phyloP scores from a whole-genome alignment of 1,284 basidiomycete genomes.

The Coriolopsis trogii region DNA sequence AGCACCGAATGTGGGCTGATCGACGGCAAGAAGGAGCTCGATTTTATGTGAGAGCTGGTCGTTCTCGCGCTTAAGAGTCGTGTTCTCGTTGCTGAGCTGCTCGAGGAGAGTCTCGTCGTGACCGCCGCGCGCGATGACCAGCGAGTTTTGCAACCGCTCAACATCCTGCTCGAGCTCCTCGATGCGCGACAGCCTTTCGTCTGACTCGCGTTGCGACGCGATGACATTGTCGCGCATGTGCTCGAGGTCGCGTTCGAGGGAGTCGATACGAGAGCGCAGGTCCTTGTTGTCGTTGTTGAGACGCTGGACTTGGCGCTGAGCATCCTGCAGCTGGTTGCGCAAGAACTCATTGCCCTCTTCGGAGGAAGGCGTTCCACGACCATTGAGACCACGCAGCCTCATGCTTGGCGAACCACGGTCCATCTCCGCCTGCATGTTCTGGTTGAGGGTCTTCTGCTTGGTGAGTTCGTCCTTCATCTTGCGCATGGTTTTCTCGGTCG shows the following conservation, averaged over 20 bases:
- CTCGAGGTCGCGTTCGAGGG: slow-evolving; percentile 75
- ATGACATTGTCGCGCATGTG: slow-evolving; percentile 74
- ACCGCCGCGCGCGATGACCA: slow-evolving; percentile 76
- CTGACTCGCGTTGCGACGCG: slow-evolving; percentile 73
- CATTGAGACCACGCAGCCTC: slow-evolving; percentile 67
- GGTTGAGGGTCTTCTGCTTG: slow-evolving; percentile 85
- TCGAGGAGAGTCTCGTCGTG: slow-evolving; percentile 72
- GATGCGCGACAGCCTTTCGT: slow-evolving; percentile 73
- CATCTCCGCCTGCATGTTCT: slow-evolving; percentile 79
- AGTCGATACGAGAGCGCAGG: slow-evolving; percentile 72
- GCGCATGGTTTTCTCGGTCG: slow-evolving; percentile 98
- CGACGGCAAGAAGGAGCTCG: slow-evolving; percentile 81
- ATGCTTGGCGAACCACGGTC: slow-evolving; percentile 70
- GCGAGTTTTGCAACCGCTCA: slow-evolving; percentile 74
- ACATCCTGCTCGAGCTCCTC: slow-evolving; percentile 83
- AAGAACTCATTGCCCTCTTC: slow-evolving; percentile 69
- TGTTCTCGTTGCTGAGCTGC: slow-evolving; percentile 78
- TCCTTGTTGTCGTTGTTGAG: slow-evolving; percentile 76
- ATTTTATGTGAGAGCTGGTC: slow-evolving; percentile 87
- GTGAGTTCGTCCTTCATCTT: slow-evolving; percentile 94
- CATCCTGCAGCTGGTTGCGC: slow-evolving; percentile 68
- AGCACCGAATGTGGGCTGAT: slow-evolving; percentile 69
- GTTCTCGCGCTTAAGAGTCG: slow-evolving; percentile 78
- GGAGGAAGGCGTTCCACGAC: slow-evolving; percentile 77
- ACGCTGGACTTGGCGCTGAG: slow-evolving; percentile 73